A percentile compares a stretch with the other conserved stretches of the same genome.
Conservation (phyloP, 2,329 filamentous ascomycete species). For the Xylaria hypoxylon region DNA sequence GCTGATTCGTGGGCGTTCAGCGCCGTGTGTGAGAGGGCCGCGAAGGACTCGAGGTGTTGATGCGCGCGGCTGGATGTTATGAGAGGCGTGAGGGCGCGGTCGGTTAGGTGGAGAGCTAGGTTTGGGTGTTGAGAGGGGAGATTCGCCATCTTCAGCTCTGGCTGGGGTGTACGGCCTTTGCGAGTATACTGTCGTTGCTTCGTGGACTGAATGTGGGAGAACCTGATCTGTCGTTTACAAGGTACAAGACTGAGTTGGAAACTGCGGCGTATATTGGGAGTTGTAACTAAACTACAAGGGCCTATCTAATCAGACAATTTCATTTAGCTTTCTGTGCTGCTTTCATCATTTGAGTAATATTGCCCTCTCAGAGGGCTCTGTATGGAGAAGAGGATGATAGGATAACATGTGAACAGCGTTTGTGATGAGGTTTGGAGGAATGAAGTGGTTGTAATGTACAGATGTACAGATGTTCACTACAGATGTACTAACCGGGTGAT, state of each 20-base stretch:
- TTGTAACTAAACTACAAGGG: background rate
- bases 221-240: no score
- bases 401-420: no score
- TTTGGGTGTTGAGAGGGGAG: conserved; percentile 63
- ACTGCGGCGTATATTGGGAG: background rate
- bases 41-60: conserved; percentile 62
- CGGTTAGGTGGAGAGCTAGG: conserved; percentile 68
- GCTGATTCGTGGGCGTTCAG: conserved; percentile 66
- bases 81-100: conserved; percentile 67
- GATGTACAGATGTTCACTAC: no score
- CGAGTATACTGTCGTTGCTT: background rate
- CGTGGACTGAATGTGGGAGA: background rate
- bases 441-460: no score
- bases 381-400: no score
- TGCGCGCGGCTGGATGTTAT: conserved; percentile 61
- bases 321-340: background rate
- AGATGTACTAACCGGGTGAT: no score
- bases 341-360: background rate
- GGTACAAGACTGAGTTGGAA: no score
- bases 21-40: conserved; percentile 63
- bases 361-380: background rate
- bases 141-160: conserved; percentile 52
- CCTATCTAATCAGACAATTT: background rate
- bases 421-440: no score
- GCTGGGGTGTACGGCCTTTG: background rate